Evolutionary conservation across 2,329 filamentous ascomycete genomes (phyloP), one percentile per base, ranked within the genome.

Genomic region (Ilyonectria robusta): DNA sequence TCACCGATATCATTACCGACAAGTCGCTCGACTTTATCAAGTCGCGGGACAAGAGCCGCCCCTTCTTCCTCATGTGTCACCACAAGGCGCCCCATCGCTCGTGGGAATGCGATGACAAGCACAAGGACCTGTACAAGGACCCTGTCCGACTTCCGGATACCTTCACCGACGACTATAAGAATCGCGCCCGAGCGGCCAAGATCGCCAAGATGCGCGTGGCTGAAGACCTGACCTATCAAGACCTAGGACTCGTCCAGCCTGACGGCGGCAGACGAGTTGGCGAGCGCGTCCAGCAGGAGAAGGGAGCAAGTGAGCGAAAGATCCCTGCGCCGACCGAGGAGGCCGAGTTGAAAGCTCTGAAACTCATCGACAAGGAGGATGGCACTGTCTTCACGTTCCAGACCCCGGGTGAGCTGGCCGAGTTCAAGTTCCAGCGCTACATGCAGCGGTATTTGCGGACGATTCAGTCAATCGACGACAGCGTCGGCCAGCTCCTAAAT

Each of bases 371-470:
- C 75, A 83, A 84, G 59, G 81, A 86, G 17, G 80, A 81, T 6
- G 85, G 83, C 1, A 79, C 76, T 1, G 78, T 82, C 1, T 88
- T 86, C 70, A 84, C 78, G 0, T 88, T 87, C 72, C 70, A 77
- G 15, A 81, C 74, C 0, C 48, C 70, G 6, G 70, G 75, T 1
- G 84, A 87, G 62, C 79, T 88, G 1, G 80, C 82, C 10, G 81
- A 86, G 59, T 88, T 86, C 80, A 88, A 88, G 73, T 88, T 84
- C 68, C 86, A 88, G 75, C 80, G 86, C 2, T 88, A 88, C 70
- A 86, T 88, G 85, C 84, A 87, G 77, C 81, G 85, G 1, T 88
- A 88, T 53, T 79, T 88, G 1, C 84, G 86, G 1, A 84, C 82
- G 0, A 86, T 88, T 37, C 84, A 87, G 68, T 80, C 78, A 23